A percentile compares a stretch with the other conserved stretches of the same genome.
These are phyloP conservation scores for Arabidopsis suecica DNA, from an alignment of 345 rosid species.

Conservation along the genomic window DNA sequence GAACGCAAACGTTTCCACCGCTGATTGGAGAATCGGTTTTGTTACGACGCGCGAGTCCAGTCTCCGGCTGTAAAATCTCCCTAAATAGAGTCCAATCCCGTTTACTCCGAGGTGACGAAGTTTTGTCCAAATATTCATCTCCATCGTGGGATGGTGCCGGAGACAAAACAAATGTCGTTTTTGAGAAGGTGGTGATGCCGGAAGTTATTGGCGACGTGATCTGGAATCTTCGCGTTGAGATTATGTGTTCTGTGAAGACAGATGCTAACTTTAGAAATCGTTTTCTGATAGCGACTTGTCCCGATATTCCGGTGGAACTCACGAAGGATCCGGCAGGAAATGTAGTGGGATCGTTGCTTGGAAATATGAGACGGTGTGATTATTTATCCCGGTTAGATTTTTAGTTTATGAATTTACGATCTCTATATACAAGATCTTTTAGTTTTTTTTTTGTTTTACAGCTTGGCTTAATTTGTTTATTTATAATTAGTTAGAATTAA, in stretches of 20 bases:
- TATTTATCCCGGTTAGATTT: background rate
- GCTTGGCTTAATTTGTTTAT: too few species aligned
- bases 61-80: constrained; percentile 14
- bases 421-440: too few species aligned
- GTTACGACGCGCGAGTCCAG: constrained; percentile 19
- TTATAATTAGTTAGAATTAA: too few species aligned
- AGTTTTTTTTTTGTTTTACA: too few species aligned
- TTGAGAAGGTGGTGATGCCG: constrained; percentile 14
- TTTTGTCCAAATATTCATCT: constrained; percentile 6
- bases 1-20: constrained; percentile 12
- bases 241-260: background rate
- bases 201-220: constrained; percentile 7
- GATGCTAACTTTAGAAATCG: background rate
- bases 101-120: constrained; percentile 22
- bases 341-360: constrained; percentile 22
- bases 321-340: constrained; percentile 20
- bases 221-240: constrained; percentile 30
- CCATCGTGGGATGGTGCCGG: background rate
- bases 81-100: constrained; percentile 2
- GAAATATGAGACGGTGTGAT: constrained; percentile 36
- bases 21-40: constrained; percentile 31
- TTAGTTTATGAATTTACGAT: too few species aligned
- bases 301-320: constrained; percentile 22
- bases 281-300: constrained; percentile 9
- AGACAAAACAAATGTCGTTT: background rate